Percentiles rank a stretch among this genome's conserved stretches.
These are phyloP conservation scores for Gigaspora rosea DNA, from an alignment of 192 early-diverging fungal genomes.

Conservation along the genomic window DNA sequence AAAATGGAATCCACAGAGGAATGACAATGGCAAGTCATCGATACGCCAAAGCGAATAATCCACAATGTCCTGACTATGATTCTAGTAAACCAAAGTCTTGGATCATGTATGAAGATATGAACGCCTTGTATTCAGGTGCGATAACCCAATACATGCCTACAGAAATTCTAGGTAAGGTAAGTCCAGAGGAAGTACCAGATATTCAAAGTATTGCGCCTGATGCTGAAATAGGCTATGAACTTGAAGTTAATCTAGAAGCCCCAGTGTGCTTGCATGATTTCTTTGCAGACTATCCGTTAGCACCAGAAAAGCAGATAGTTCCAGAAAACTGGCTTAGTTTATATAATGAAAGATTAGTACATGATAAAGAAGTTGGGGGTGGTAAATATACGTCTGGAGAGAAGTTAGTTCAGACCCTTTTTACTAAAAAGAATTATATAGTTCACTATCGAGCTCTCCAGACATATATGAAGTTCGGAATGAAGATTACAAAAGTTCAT, in stretches of 20 bases:
- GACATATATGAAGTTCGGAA: conserved; percentile 9
- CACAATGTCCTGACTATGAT: conserved; percentile 23
- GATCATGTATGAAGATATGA: conserved; percentile 26
- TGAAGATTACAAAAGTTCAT: conserved; percentile 28
- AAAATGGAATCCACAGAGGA: neutral
- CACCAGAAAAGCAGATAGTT: conserved; percentile 24
- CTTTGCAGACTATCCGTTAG: conserved; percentile 15
- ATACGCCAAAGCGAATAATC: conserved; percentile 28
- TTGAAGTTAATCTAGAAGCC: conserved; percentile 16
- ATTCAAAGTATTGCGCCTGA: conserved; percentile 17
- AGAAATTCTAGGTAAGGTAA: conserved; percentile 26
- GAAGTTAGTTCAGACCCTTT: conserved; percentile 20
- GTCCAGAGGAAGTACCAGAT: conserved; percentile 17
- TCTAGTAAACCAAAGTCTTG: conserved; percentile 12
- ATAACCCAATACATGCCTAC: conserved; percentile 28
- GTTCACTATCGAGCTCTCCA: conserved; percentile 15
- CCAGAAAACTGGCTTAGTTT: conserved; percentile 26
- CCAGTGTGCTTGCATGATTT: conserved; percentile 20
- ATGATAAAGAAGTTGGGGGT: conserved; percentile 18
- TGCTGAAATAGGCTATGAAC: conserved; percentile 18
- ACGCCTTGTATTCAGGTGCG: conserved; percentile 25
- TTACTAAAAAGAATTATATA: conserved; percentile 22
- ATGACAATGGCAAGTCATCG: conserved; percentile 25
- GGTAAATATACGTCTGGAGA: conserved; percentile 21
- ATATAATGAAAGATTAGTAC: conserved; percentile 31